Evolutionary conservation across 2,329 filamentous ascomycete genomes (phyloP).

Genomic region (Parasarocladium wereldwijsianum): DNA sequence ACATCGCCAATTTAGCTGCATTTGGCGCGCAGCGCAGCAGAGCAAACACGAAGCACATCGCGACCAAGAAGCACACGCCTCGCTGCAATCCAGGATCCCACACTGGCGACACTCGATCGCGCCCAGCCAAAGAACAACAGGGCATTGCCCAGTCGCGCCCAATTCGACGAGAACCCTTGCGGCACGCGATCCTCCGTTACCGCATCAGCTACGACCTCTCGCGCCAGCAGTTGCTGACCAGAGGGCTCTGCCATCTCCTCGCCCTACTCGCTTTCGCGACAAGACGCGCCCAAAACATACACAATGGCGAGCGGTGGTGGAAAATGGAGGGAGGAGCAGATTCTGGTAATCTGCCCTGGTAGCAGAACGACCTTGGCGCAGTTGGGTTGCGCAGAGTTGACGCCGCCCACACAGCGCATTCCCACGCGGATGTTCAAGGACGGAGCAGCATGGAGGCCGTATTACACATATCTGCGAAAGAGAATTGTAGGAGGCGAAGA

Average conservation of each 20-base stretch:
- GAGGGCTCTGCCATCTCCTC: too few species aligned
- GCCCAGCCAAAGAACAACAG: too few species aligned
- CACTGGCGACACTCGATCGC: too few species aligned
- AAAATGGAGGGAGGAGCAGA: constrained; percentile 51
- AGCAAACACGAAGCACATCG: neutral
- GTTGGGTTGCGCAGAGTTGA: constrained; percentile 80
- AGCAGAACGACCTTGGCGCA: constrained; percentile 85
- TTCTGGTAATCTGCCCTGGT: constrained; percentile 63
- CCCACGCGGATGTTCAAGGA: constrained; percentile 92
- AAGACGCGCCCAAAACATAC: too few species aligned
- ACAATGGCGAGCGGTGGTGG: constrained; percentile 40
- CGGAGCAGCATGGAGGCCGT: constrained; percentile 60
- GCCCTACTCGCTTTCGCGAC: neutral
- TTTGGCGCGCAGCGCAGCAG: constrained; percentile 5
- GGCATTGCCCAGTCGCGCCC: too few species aligned
- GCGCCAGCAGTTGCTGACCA: neutral
- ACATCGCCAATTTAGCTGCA: constrained; percentile 1
- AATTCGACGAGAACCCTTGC: neutral
- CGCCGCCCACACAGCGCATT: constrained; percentile 73
- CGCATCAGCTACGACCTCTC: neutral
- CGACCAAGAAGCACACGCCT: constrained; percentile 2
- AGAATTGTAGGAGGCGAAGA: constrained; percentile 32
- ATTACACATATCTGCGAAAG: constrained; percentile 56
- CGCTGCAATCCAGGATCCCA: constrained; percentile 6
- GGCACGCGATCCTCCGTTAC: neutral